phyloP scores from a whole-genome alignment of 169 alveolate genomes.

The Amoebophrya sp. region DNA sequence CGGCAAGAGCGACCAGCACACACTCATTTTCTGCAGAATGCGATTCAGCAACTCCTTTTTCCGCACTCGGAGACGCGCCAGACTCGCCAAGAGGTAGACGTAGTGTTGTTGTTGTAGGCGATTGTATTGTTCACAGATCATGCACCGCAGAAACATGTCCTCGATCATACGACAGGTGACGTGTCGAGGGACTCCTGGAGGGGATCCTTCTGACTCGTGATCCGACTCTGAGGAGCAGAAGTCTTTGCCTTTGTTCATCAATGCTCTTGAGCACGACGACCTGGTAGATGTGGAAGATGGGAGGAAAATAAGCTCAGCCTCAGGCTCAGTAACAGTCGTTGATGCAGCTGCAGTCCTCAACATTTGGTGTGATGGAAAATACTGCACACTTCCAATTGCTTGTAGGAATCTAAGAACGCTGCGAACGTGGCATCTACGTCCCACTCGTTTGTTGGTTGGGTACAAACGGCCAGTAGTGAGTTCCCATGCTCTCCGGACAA shows the following conservation, averaged over 20 bases:
- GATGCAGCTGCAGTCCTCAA: neutral
- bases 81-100: neutral
- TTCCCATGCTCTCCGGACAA: neutral
- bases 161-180: no score
- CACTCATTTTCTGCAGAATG: neutral
- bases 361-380: neutral
- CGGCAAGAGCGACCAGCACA: neutral
- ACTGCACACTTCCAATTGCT: neutral
- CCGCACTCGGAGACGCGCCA: neutral
- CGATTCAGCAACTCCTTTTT: neutral
- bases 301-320: no score
- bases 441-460: neutral
- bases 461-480: neutral
- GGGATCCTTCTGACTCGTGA: no score
- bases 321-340: neutral
- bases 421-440: conserved; percentile 1
- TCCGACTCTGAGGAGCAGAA: no score
- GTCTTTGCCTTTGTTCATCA: no score
- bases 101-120: neutral
- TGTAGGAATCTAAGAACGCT: neutral
- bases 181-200: no score
- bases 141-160: neutral
- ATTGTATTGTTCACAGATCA: neutral
- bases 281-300: no score
- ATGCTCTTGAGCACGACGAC: no score